Base-by-base conservation (phyloP, 768 basidiomycete genomes). In the Suillus plorans region DNA sequence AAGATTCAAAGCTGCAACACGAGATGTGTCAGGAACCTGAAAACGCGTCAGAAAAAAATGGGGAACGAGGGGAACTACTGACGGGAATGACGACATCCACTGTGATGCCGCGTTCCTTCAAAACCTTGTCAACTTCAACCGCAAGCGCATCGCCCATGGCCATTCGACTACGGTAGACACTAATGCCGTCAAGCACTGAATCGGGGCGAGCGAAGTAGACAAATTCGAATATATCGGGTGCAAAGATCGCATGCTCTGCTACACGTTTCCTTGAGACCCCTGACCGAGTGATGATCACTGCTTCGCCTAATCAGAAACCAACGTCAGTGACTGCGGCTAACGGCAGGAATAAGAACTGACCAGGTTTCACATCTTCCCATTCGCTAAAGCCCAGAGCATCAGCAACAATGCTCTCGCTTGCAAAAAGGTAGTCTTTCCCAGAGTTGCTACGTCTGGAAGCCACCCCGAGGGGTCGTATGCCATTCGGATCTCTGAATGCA, bases 151-250 rank as follows among this genome's bases (percentile, higher is more conserved):
- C 96, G 63, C 97, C 97, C 97, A 99, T 99, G 1, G 97, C 95
- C 97, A 99, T 99, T 45, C 97, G 90, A 73, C 94, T 92, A 56
- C 97, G 87, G 77, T 99, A 99, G 53, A 99, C 97, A 72, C 93
- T 95, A 76, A 99, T 89, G 50, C 97, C 96, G 72, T 99, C 96
- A 60, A 99, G 83, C 59, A 98, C 97, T 7, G 95, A 97, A 79
- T 99, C 97, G 0, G 97, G 97, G 63, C 97, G 89, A 8, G 97
- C 95, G 74, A 99, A 95, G 80, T 99, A 99, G 68, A 99, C 97
- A 71, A 87, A 97, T 84, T 99, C 97, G 74, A 99, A 99, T 71
- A 99, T 97, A 78, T 99, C 97, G 25, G 97, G 97, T 1, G 97
- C 92, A 74, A 98, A 97, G 2, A 85, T 86, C 8, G 87, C 85